phyloP scores from a whole-genome alignment of 805 yeast species.

The Ogataea pilisensis region DNA sequence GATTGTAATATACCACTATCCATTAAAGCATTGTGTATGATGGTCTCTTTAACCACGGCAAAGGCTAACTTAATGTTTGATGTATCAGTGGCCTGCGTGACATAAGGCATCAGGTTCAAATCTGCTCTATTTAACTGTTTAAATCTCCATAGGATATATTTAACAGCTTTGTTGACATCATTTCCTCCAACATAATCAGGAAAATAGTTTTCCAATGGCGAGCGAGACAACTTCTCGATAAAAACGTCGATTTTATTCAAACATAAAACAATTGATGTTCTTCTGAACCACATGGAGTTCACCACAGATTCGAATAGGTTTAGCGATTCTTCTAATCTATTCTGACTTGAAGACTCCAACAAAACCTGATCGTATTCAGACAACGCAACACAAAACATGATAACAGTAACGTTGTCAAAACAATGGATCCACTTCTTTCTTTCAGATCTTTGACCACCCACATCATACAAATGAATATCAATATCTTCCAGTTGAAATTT shows the following conservation, averaged over 20 bases:
- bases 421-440: conserved; percentile 97
- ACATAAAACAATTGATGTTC: conserved; percentile 82
- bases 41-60: conserved; percentile 56
- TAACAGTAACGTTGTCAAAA: conserved; percentile 85
- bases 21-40: conserved; percentile 50
- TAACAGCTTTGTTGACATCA: conserved; percentile 86
- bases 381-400: conserved; percentile 86
- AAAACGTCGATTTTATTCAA: conserved; percentile 88
- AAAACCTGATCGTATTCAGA: conserved; percentile 88
- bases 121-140: conserved; percentile 81
- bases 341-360: conserved; percentile 70
- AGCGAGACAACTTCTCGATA: conserved; percentile 74
- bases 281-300: conserved; percentile 87
- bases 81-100: conserved; percentile 93
- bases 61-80: conserved; percentile 78
- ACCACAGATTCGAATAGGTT: conserved; percentile 86
- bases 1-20: conserved; percentile 49
- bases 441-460: conserved; percentile 95
- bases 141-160: conserved; percentile 87
- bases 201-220: conserved; percentile 79
- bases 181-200: conserved; percentile 91
- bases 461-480: conserved; percentile 68
- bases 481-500: conserved; percentile 69
- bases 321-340: conserved; percentile 76
- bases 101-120: conserved; percentile 79